These are phyloP conservation scores for Phialophora expanda DNA, from an alignment of 2,329 filamentous ascomycete species.

Conservation along the genomic window DNA sequence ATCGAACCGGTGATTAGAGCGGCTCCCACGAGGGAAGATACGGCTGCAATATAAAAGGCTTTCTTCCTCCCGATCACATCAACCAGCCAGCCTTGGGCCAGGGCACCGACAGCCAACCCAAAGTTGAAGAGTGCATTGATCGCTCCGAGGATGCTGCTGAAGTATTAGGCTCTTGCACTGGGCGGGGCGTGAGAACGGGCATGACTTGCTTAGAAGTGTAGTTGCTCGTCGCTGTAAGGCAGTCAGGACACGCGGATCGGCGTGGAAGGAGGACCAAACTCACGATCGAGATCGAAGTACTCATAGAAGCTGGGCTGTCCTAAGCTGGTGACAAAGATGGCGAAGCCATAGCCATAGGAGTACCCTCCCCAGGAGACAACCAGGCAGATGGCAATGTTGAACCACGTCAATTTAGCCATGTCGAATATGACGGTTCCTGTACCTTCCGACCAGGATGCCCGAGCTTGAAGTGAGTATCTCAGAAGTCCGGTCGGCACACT, in stretches of 20 bases:
- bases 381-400: conserved; percentile 28
- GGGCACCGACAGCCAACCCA: conserved; percentile 47
- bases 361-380: conserved; percentile 27
- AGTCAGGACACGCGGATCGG: conserved; percentile 1
- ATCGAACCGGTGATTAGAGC: conserved; percentile 24
- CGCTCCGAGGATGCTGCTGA: conserved; percentile 49
- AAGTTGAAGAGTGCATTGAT: conserved; percentile 54
- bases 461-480: not conserved
- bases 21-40: conserved; percentile 20
- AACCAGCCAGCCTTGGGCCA: conserved; percentile 46
- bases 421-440: not conserved
- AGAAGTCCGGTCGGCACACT: not conserved
- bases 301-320: conserved; percentile 59
- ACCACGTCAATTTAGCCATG: conserved; percentile 13
- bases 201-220: conserved; percentile 27
- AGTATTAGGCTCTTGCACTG: not conserved
- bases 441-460: not conserved
- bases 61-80: conserved; percentile 22
- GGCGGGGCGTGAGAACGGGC: not conserved
- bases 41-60: conserved; percentile 18
- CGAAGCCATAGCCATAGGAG: conserved; percentile 57
- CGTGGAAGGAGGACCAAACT: conserved; percentile 1
- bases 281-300: conserved; percentile 52
- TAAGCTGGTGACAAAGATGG: conserved; percentile 58
- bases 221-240: conserved; percentile 17